Conservation (phyloP, 306 rosid species). For the Alnus rubra region DNA sequence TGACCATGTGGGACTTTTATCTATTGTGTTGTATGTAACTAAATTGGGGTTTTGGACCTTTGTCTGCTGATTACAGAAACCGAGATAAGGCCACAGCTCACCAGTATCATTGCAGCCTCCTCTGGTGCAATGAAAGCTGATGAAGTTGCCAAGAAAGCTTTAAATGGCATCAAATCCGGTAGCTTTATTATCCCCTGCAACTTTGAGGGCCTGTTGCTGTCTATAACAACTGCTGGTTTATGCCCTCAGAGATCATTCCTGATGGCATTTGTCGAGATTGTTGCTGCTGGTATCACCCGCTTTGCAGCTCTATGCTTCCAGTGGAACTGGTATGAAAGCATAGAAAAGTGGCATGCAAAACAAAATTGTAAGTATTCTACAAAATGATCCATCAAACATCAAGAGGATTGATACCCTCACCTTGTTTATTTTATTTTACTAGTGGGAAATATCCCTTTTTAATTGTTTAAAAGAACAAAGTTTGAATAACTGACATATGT, state of each 20-base stretch:
- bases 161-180: slow-evolving; percentile 75
- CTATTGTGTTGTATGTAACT: slow-evolving; percentile 15
- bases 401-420: slow-evolving; percentile 12
- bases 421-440: neutral
- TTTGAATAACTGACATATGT: neutral
- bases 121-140: slow-evolving; percentile 81
- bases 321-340: slow-evolving; percentile 76
- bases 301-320: slow-evolving; percentile 65
- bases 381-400: slow-evolving; percentile 13
- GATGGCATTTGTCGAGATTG: slow-evolving; percentile 84
- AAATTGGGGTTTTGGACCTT: slow-evolving; percentile 15
- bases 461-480: neutral
- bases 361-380: slow-evolving; percentile 45
- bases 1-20: neutral
- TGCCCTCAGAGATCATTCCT: slow-evolving; percentile 82
- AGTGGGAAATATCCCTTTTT: neutral
- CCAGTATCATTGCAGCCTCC: slow-evolving; percentile 64
- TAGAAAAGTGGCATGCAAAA: slow-evolving; percentile 68
- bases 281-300: slow-evolving; percentile 55
- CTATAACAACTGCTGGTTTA: slow-evolving; percentile 78
- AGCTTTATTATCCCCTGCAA: slow-evolving; percentile 74
- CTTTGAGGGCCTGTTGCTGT: slow-evolving; percentile 64
- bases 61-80: slow-evolving; percentile 49
- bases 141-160: slow-evolving; percentile 75
- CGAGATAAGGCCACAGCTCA: slow-evolving; percentile 70